Evolutionary conservation across 2,329 filamentous ascomycete species (phyloP).

Genomic region (Diaporthe helianthi): DNA sequence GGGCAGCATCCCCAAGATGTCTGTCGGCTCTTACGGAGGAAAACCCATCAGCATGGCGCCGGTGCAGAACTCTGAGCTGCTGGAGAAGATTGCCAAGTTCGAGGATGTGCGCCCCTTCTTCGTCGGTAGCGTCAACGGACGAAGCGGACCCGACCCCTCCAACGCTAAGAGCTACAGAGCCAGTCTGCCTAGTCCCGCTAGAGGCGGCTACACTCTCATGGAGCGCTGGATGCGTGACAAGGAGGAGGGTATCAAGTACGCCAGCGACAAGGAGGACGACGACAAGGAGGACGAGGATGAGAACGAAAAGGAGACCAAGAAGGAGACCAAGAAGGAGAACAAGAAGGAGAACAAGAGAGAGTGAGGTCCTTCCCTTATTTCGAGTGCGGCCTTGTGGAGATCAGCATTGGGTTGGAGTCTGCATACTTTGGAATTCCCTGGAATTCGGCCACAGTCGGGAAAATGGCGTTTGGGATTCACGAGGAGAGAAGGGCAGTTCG

Average conservation of each 20-base stretch:
- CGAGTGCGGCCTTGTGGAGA: background rate
- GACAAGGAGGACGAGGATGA: background rate
- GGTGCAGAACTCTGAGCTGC: conserved; percentile 30
- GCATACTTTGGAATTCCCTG: background rate
- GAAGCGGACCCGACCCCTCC: conserved; percentile 40
- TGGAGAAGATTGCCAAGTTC: conserved; percentile 46
- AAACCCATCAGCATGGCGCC: conserved; percentile 41
- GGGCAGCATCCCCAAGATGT: conserved; percentile 35
- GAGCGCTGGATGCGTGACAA: conserved; percentile 38
- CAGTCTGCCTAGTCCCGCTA: conserved; percentile 36
- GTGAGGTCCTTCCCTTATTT: background rate
- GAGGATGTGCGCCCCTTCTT: conserved; percentile 47
- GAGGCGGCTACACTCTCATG: conserved; percentile 43
- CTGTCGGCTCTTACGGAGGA: conserved; percentile 51
- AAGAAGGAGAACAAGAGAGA: conserved; percentile 2
- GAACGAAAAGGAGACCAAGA: no score
- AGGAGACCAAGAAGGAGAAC: conserved; percentile 20
- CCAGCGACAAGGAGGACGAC: conserved; percentile 28
- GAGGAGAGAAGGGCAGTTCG: background rate
- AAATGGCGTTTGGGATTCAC: conserved; percentile 10
- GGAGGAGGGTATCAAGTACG: conserved; percentile 27
- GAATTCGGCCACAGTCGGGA: conserved; percentile 7
- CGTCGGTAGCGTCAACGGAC: conserved; percentile 50
- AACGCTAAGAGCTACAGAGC: conserved; percentile 42
- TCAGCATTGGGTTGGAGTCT: background rate